Base-by-base conservation (phyloP, 441 rosid species). In the Kokia cookei region DNA sequence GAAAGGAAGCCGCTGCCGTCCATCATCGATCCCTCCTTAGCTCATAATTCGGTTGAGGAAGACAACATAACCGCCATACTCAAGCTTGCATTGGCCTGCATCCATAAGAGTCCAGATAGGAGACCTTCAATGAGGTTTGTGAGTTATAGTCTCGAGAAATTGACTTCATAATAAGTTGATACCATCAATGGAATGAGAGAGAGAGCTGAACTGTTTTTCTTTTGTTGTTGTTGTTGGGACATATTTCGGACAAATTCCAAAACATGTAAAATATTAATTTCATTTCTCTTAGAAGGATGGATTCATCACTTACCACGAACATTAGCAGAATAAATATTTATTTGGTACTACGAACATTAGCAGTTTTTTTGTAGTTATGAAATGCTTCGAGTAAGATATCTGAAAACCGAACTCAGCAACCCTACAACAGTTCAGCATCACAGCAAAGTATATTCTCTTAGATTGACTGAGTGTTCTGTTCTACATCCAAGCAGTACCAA, bases 121-220 rank as follows among this genome's bases (percentile, higher is more conserved):
- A 85, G 94, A 79, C 91, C 94, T 78, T 57, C 79, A 42, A 84
- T 86, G 84, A 84, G 78, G 65, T 78, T 47, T 47, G 84, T 84
- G 32, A 69, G 58, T 29, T 86, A 79, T 37, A 77, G 79, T 69
- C 74, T 89, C 50, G 85, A 85, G 47, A 87, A 86, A 65, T 43
- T 81, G 57, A 70, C 17, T 40, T 59, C 29, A 27, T 15, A 15
- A 32, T 37, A 45, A 54, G 32, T 14, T 60, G 32, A 53, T 37
- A 24, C 43, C 45, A 50, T 50, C 37, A 48, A 48, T 11, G 26
- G 14, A 42, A 67, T 27, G 43, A 13, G 42, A 15, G 14, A 47
- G 40, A 48, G 40, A 48, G 58, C 27, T 64, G 29, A 40, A 4
- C 22, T 40, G 50, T 5, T 10, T 17, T 64, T 9, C 10, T 24